Conservation (phyloP, 164 flowering plant genomes). For the Umbellularia californica region DNA sequence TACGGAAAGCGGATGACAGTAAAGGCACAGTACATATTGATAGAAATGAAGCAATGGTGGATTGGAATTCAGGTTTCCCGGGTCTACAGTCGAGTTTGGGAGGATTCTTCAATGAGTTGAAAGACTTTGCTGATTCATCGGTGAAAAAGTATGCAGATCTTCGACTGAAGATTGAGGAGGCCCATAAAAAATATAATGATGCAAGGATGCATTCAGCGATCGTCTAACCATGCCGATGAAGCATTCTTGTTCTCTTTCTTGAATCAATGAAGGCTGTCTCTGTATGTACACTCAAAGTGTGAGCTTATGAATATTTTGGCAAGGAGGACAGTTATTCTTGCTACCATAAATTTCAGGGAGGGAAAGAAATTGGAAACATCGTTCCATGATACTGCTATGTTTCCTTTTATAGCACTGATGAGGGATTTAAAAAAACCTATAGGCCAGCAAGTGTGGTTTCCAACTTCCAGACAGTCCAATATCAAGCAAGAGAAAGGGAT, state of each 20-base stretch:
- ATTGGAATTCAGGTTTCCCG: conserved; percentile 45
- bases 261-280: neutral
- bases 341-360: neutral
- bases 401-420: neutral
- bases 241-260: too few relatives aligned
- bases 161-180: conserved; percentile 33
- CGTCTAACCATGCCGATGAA: neutral
- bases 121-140: conserved; percentile 50
- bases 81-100: conserved; percentile 51
- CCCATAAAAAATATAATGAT: conserved; percentile 31
- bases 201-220: neutral
- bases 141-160: conserved; percentile 55
- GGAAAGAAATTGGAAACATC: neutral
- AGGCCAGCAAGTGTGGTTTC: neutral
- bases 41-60: conserved; percentile 40
- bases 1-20: conserved; percentile 20
- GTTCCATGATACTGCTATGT: neutral
- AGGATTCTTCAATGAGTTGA: conserved; percentile 51
- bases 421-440: neutral
- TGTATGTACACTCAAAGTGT: neutral
- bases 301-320: neutral
- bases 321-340: neutral
- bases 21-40: conserved; percentile 21
- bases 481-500: neutral
- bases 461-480: neutral